Evolutionary conservation across 2,329 filamentous ascomycete genomes (phyloP).

Genomic region (Clarireedia paspali): DNA sequence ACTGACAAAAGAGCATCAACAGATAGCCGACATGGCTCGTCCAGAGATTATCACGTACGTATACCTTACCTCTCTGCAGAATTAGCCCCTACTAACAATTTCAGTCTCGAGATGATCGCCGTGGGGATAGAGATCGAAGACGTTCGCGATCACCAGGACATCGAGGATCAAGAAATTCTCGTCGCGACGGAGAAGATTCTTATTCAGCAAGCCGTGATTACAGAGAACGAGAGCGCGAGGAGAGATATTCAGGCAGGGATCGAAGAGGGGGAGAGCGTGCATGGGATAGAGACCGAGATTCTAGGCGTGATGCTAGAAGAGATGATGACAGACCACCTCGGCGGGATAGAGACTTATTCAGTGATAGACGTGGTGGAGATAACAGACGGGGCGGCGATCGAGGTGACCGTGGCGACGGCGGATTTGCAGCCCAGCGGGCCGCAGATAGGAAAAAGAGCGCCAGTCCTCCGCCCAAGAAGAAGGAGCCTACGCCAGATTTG

Average conservation of each 20-base stretch:
- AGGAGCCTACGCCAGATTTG: slow-evolving; percentile 92
- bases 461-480: slow-evolving; percentile 77
- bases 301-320: slow-evolving; percentile 54
- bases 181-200: slow-evolving; percentile 72
- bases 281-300: slow-evolving; percentile 65
- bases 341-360: slow-evolving; percentile 54
- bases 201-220: slow-evolving; percentile 93
- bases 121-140: slow-evolving; percentile 44
- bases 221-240: slow-evolving; percentile 87
- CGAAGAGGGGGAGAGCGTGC: slow-evolving; percentile 59
- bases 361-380: slow-evolving; percentile 50
- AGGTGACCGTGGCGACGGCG: slow-evolving; percentile 36
- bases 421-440: slow-evolving; percentile 39
- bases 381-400: slow-evolving; percentile 37
- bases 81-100: slow-evolving; percentile 20
- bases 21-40: slow-evolving; percentile 41
- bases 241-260: slow-evolving; percentile 71
- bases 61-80: background rate
- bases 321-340: slow-evolving; percentile 52
- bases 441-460: slow-evolving; percentile 54
- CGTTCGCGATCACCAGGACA: slow-evolving; percentile 84
- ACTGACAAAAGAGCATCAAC: slow-evolving; percentile 31
- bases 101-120: slow-evolving; percentile 32
- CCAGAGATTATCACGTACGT: slow-evolving; percentile 47
- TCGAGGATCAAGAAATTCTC: slow-evolving; percentile 53